Evolutionary conservation across 768 basidiomycete species (phyloP).

Genomic region (Mycena leptocephala): DNA sequence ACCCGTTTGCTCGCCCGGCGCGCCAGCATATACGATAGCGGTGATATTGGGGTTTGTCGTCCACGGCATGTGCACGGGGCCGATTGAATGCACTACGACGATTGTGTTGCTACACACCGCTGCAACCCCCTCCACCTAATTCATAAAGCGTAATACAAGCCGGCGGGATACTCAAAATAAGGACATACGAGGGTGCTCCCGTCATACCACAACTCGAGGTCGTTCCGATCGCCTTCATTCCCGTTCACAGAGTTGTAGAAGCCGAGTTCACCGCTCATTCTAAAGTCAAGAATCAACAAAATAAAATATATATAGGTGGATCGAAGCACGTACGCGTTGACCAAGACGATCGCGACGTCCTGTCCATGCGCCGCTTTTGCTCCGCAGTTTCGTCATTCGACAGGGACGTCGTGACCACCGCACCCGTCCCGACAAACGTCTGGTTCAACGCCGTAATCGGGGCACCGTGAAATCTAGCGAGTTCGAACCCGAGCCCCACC

Average conservation of each 20-base stretch:
- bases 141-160: slow-evolving; percentile 54
- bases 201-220: slow-evolving; percentile 71
- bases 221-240: slow-evolving; percentile 74
- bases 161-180: neutral
- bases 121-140: slow-evolving; percentile 71
- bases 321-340: slow-evolving; percentile 62
- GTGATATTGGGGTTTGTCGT: slow-evolving; percentile 83
- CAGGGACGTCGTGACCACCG: slow-evolving; percentile 59
- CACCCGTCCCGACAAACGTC: slow-evolving; percentile 55
- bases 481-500: slow-evolving; percentile 70
- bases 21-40: slow-evolving; percentile 71
- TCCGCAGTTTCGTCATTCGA: slow-evolving; percentile 61
- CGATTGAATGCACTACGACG: slow-evolving; percentile 86
- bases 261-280: slow-evolving; percentile 68
- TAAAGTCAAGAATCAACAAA: slow-evolving; percentile 43
- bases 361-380: slow-evolving; percentile 60
- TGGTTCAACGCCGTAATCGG: slow-evolving; percentile 63
- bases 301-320: slow-evolving; percentile 15
- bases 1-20: slow-evolving; percentile 83
- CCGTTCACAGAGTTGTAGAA: slow-evolving; percentile 75
- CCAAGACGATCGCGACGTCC: slow-evolving; percentile 75
- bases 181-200: slow-evolving; percentile 63
- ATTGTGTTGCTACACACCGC: slow-evolving; percentile 82
- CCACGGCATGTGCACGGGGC: slow-evolving; percentile 84
- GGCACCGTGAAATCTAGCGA: slow-evolving; percentile 62